Evolutionary conservation across 2,329 filamentous ascomycete species (phyloP), one percentile per base, ranked within the genome.

Genomic region (Fusarium globosum): DNA sequence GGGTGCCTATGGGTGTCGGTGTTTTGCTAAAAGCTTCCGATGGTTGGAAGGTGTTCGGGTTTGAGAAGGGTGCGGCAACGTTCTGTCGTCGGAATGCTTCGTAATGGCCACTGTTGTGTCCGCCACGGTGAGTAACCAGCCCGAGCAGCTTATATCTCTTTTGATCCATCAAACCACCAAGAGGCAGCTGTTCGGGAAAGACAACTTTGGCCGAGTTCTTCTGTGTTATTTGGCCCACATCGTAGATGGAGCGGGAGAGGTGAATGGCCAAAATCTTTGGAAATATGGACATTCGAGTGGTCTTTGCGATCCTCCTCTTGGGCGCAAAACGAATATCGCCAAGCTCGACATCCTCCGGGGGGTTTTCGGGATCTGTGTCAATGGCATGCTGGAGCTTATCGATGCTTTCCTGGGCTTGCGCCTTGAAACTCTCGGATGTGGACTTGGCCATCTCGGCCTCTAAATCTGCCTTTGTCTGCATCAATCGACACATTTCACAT

Each of bases 201-300:
- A 93, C 86, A 6, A 99, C 95, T 81, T 97, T 98, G 77, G 96
- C 96, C 67, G 93, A 91, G 80, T 99, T 99, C 83, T 99, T 99
- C 48, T 92, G 92, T 2, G 95, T 97, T 67, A 89, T 88, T 71
- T 90, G 90, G 55, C 90, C 90, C 28, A 88, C 86, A 75, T 96
- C 95, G 82, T 94, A 99, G 75, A 98, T 97, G 33, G 95, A 98
- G 55, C 96, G 90, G 2, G 95, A 98, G 26, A 99, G 88, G 80
- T 99, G 96, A 66, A 99, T 91, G 26, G 95, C 94, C 67, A 99
- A 88, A 46, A 99, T 89, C 79, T 95, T 96, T 51, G 96, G 96
- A 79, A 97, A 98, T 30, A 88, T 85, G 3, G 94, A 94, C 75
- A 99, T 94, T 66, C 94, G 92, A 75, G 95, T 96, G 79, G 97